Base-by-base conservation (phyloP, 2,329 filamentous ascomycete genomes). In the Leptographium wingfieldii region DNA sequence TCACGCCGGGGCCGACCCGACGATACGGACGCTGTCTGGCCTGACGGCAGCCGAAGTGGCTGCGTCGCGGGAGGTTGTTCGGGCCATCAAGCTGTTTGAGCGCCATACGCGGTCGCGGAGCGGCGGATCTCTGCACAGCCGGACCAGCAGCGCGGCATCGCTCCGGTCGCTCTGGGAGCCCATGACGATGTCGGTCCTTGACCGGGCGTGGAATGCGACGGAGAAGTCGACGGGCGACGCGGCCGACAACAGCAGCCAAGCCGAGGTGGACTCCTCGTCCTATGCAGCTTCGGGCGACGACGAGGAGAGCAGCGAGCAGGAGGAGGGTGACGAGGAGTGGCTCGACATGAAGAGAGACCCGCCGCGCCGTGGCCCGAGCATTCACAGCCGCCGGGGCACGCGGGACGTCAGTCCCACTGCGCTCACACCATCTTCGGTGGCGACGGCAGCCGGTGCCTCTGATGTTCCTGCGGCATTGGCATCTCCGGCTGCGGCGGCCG, bases 41-140 rank as follows among this genome's bases (percentile, higher is more conserved):
- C 84, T 87, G 63, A 85, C 84, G 3, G 80, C 88, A 19, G 80
- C 85, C 3, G 88, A 94, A 68, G 76, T 94, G 61, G 82, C 87
- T 31, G 80, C 80, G 33, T 86, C 86, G 5, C 76, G 80, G 14
- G 79, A 82, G 59, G 83, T 88, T 7, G 75, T 85, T 58, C 80
- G 81, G 61, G 82, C 82, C 51, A 83, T 88, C 62, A 78, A 83
- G 64, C 79, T 80, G 55, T 78, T 83, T 54, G 80, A 82, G 62
- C 78, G 79, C 56, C 84, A 86, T 67, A 77, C 78, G 35, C 80
- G 87, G 59, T 87, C 85, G 55, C 83, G 83, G 55, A 91, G 87
- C 68, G 81, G 83, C 68, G 73, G 79, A 68, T 77, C 82, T 62
- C 67, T 83, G 53, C 80, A 73, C 67, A 87, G 80, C 71, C 80